Percentiles rank a stretch among this genome's conserved stretches.
Conservation (phyloP, 225 moss, liverwort and hornwort genomes). For the Bryoerythrophyllum caledonicum region DNA sequence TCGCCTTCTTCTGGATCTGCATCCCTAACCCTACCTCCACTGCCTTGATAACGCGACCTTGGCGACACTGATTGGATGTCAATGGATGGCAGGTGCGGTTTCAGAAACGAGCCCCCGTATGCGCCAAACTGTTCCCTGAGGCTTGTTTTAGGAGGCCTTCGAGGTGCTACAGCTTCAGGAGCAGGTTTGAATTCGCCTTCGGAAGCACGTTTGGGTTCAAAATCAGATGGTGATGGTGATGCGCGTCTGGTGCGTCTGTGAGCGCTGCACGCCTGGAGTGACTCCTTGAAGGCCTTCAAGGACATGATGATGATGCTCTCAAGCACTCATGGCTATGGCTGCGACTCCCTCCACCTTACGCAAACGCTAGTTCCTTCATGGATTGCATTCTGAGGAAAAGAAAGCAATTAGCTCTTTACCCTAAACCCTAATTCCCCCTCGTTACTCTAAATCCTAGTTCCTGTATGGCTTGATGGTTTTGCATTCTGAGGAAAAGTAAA, state of each 20-base stretch:
- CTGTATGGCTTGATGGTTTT: background rate
- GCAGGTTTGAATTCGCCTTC: no score
- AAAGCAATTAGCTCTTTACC: no score
- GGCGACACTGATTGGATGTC: background rate
- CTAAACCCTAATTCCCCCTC: no score
- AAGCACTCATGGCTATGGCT: constrained; percentile 13
- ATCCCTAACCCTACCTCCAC: background rate
- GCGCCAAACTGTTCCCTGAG: constrained; percentile 53
- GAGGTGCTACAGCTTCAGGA: constrained; percentile 15
- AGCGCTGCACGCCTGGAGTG: constrained; percentile 37
- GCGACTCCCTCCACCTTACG: background rate
- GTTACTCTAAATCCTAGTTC: background rate
- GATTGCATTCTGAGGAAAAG: no score
- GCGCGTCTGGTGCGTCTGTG: constrained; percentile 21
- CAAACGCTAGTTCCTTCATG: constrained; percentile 24
- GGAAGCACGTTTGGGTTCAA: no score
- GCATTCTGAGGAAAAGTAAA: background rate
- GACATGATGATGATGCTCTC: constrained; percentile 53
- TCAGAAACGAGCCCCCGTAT: constrained; percentile 27
- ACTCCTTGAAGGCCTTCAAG: constrained; percentile 67
- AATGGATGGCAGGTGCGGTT: constrained; percentile 7
- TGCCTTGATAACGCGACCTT: background rate
- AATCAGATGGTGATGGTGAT: constrained; percentile 14
- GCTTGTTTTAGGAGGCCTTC: constrained; percentile 60
- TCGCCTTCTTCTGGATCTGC: background rate